These are phyloP conservation scores for Bipolaris bicolor DNA, from an alignment of 2,329 filamentous ascomycete genomes.

Conservation along the genomic window DNA sequence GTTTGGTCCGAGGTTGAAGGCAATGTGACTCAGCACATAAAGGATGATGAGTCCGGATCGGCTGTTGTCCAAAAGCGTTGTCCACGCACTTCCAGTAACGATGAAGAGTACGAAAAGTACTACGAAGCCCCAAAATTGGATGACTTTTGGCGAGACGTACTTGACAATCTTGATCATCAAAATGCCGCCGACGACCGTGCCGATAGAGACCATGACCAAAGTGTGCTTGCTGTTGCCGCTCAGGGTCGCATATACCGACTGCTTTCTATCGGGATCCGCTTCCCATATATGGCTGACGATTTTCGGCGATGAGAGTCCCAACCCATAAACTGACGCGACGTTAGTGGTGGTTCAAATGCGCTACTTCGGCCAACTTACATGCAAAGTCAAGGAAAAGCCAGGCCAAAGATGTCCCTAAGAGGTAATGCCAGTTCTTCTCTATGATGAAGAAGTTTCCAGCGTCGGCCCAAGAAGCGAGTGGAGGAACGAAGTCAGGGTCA, in stretches of 20 bases:
- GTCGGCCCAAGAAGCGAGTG: constrained; percentile 41
- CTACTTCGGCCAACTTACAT: constrained; percentile 19
- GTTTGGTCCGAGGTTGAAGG: constrained; percentile 47
- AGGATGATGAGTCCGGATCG: constrained; percentile 39
- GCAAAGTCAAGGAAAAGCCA: constrained; percentile 49
- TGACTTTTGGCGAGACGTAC: constrained; percentile 41
- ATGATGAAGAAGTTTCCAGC: constrained; percentile 43
- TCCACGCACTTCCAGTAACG: constrained; percentile 42
- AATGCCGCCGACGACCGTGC: constrained; percentile 38
- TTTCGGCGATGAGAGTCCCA: constrained; percentile 45
- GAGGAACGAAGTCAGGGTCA: constrained; percentile 57
- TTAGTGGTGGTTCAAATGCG: neutral
- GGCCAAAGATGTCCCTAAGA: constrained; percentile 45
- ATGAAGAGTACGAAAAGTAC: constrained; percentile 42
- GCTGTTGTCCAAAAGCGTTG: constrained; percentile 31
- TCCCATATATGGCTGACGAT: constrained; percentile 46
- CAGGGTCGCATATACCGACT: constrained; percentile 33
- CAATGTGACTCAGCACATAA: constrained; percentile 43
- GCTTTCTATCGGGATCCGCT: constrained; percentile 11
- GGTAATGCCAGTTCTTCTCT: constrained; percentile 47
- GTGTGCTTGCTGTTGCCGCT: constrained; percentile 40
- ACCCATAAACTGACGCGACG: constrained; percentile 34
- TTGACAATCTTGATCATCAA: constrained; percentile 45
- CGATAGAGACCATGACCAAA: constrained; percentile 45
- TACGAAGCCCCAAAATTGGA: constrained; percentile 45